These are phyloP conservation scores for Pelargonium fulgidum DNA, from an alignment of 441 rosid species.

Conservation along the genomic window DNA sequence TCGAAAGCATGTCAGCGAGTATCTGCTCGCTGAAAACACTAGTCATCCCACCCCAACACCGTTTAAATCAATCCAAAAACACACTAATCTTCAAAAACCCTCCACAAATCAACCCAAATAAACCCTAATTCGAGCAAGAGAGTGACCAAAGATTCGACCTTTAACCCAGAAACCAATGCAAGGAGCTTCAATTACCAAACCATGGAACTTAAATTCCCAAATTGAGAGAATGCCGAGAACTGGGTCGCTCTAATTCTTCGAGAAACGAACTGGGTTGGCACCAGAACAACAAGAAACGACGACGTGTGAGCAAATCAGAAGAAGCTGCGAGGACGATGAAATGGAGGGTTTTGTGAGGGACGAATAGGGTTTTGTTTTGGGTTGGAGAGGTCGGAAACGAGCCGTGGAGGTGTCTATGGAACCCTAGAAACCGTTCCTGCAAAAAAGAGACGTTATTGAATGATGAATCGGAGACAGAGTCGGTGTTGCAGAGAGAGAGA, in stretches of 20 bases:
- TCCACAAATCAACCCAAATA: no score
- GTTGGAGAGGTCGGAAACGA: neutral
- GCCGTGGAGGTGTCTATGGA: neutral
- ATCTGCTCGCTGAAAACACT: constrained; percentile 83
- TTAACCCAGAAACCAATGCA: neutral
- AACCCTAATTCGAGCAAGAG: neutral
- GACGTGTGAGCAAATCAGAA: neutral
- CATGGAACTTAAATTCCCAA: neutral
- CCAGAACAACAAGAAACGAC: neutral
- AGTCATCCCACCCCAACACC: constrained; percentile 56
- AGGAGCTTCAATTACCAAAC: neutral
- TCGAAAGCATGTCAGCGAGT: constrained; percentile 86
- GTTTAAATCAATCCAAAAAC: neutral
- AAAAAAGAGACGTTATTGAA: no score
- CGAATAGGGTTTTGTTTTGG: neutral
- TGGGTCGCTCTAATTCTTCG: no score
- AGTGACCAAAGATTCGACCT: neutral
- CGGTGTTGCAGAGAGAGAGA: neutral
- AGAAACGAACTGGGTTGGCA: neutral
- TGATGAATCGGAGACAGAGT: neutral
- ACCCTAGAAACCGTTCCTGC: constrained; percentile 1
- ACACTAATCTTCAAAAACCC: neutral
- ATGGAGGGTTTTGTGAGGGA: constrained; percentile 1
- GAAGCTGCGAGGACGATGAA: neutral
- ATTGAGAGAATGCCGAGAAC: constrained; percentile 1